phyloP scores from a whole-genome alignment of 2,329 filamentous ascomycete species.

The Phialophora expanda region DNA sequence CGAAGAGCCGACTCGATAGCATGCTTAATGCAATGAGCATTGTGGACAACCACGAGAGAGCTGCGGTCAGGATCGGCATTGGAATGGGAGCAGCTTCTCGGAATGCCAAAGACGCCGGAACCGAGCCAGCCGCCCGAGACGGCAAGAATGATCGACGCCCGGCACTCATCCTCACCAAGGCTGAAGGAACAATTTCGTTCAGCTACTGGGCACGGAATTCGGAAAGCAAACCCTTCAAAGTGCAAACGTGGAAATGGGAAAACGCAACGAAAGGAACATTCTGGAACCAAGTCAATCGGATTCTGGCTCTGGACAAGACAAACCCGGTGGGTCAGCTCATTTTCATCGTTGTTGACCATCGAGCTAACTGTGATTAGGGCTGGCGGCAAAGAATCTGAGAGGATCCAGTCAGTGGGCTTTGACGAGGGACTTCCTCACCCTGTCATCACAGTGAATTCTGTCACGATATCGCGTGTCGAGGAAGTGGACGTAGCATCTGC shows the following conservation, averaged over 20 bases:
- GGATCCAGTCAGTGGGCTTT: background rate
- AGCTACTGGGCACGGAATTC: too few species aligned
- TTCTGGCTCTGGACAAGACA: background rate
- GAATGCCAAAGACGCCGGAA: background rate
- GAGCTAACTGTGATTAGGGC: background rate
- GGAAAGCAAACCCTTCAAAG: background rate
- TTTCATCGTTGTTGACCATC: background rate
- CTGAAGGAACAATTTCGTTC: too few species aligned
- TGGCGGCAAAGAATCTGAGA: background rate
- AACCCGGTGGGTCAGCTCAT: background rate
- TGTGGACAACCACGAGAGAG: background rate
- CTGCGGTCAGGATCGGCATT: background rate
- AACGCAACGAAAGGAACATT: background rate
- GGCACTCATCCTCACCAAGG: background rate
- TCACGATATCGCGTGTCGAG: background rate
- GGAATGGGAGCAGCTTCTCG: background rate
- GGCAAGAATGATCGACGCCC: background rate
- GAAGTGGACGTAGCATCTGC: background rate
- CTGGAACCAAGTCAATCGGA: background rate
- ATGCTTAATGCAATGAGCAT: background rate
- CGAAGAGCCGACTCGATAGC: background rate
- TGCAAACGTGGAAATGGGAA: background rate
- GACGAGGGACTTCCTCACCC: background rate
- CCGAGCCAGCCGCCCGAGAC: background rate
- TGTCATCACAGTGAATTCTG: background rate